Conservation (phyloP, 306 rosid genomes). For the Glycine latifolia region DNA sequence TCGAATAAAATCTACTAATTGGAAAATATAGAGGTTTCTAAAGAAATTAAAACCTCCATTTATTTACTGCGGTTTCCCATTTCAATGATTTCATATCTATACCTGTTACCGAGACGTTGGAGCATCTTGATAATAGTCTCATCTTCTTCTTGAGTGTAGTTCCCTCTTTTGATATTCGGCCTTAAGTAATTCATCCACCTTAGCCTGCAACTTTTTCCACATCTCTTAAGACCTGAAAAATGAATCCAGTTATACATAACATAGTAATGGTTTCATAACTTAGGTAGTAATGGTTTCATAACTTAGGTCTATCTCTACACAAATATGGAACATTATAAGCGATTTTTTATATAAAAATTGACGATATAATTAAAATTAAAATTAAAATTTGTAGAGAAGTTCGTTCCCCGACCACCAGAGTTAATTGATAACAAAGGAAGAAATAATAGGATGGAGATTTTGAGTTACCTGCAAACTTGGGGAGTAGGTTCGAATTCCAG, state of each 20-base stretch:
- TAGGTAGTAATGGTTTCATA: neutral
- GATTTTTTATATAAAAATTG: neutral
- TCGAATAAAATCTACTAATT: too few species aligned
- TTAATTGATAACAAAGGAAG: too few species aligned
- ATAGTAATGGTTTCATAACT: neutral
- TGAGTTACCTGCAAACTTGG: conserved; percentile 66
- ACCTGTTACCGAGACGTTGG: conserved; percentile 48
- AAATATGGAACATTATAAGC: neutral
- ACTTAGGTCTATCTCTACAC: neutral
- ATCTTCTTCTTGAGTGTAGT: conserved; percentile 26
- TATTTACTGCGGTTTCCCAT: neutral
- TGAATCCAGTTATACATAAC: neutral
- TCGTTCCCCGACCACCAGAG: neutral
- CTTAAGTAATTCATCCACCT: conserved; percentile 76
- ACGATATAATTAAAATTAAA: neutral
- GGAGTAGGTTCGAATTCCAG: conserved; percentile 78
- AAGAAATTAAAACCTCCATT: neutral
- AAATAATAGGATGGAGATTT: neutral
- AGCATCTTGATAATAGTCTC: conserved; percentile 34
- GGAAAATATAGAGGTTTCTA: neutral
- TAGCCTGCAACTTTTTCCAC: conserved; percentile 83
- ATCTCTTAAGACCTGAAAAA: conserved; percentile 58
- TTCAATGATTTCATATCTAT: too few species aligned
- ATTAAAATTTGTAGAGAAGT: neutral
- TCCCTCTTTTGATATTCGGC: conserved; percentile 62